Base-by-base conservation (phyloP, 192 early-diverging fungal genomes). In the Backusella parvicylindrica region DNA sequence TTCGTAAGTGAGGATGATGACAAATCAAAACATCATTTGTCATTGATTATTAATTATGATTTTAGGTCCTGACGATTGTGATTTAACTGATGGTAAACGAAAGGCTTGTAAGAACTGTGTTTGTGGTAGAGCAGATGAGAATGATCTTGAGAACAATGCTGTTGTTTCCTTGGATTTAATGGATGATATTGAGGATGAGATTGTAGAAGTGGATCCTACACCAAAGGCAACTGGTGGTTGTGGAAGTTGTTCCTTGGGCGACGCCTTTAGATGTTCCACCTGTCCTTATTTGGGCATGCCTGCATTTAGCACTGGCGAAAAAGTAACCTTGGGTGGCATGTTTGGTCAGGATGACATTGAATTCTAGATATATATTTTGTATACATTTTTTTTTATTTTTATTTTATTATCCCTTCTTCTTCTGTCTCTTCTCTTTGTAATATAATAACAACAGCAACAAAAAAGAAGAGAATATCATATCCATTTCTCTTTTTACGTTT, bases 61-160 rank as follows among this genome's bases (percentile, higher is more conserved):
- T 47, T 60, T 65, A 79, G 83, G 80, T 31, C 92, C 93, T 6
- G 91, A 90, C 53, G 92, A 92, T 63, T 92, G 90, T 82, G 88
- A 86, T 81, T 85, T 92, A 65, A 82, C 82, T 63, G 86, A 84
- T 64, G 85, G 91, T 35, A 93, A 93, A 78, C 84, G 90, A 73
- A 98, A 96, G 85, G 95, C 97, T 21, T 99, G 98, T 88, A 99
- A 99, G 86, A 96, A 97, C 85, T 99, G 98, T 81, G 91, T 91
- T 9, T 99, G 98, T 77, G 96, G 98, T 7, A 89, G 91, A 50
- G 95, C 95, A 13, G 92, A 95, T 32, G 88, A 91, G 53, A 93
- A 93, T 47, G 90, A 87, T 21, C 84, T 83, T 31, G 95, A 93
- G 60, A 83, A 82, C 8, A 90, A 87, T 33, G 84, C 83, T 40